Evolutionary conservation across 164 flowering plant species (phyloP).

Genomic region (Chimonanthus salicifolius): DNA sequence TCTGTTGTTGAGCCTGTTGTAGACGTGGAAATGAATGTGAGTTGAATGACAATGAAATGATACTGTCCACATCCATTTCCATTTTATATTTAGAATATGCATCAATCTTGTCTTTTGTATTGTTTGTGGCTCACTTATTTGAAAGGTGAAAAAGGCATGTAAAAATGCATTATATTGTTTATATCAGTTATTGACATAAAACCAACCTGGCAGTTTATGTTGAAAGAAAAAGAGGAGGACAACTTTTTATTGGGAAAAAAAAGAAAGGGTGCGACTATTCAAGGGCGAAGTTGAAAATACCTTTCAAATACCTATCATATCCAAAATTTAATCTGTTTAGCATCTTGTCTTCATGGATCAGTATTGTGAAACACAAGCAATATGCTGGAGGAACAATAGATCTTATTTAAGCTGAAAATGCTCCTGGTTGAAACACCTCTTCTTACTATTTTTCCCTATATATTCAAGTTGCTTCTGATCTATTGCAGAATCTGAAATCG

Average conservation of each 20-base stretch:
- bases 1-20: slow-evolving; percentile 56
- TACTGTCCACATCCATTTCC: neutral
- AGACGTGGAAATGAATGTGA: slow-evolving; percentile 84
- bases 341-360: neutral
- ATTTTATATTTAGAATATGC: neutral
- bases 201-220: too few species aligned
- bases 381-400: neutral
- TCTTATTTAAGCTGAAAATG: neutral
- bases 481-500: slow-evolving; percentile 42
- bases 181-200: neutral
- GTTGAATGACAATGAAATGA: slow-evolving; percentile 22
- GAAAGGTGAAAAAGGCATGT: neutral
- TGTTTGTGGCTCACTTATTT: neutral
- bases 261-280: neutral
- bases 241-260: too few species aligned
- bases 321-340: neutral
- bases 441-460: neutral
- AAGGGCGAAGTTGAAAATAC: neutral
- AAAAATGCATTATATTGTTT: neutral
- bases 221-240: too few species aligned
- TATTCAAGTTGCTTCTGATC: slow-evolving; percentile 6
- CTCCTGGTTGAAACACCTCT: neutral
- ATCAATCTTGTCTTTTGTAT: neutral
- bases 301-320: neutral
- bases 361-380: neutral